Evolutionary conservation across 768 basidiomycete genomes (phyloP), one percentile per base, ranked within the genome.

Genomic region (Sistotremastrum niveocremeum): DNA sequence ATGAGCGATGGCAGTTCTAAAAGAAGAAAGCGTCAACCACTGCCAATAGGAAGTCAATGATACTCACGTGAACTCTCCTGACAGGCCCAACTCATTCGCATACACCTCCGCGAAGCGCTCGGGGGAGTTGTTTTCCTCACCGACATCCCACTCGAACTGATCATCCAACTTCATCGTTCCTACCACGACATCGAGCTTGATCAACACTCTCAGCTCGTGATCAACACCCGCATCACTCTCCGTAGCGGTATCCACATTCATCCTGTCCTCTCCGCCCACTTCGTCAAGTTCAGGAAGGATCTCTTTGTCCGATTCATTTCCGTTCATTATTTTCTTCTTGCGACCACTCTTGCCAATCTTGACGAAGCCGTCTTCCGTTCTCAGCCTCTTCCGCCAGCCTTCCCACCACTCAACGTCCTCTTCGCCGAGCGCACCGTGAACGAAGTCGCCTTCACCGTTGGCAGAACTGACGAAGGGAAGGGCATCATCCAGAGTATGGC

Each of bases 141-240:
- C 82, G 35, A 97, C 63, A 60, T 99, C 94, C 95, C 95, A 99
- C 60, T 98, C 95, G 57, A 98, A 94, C 57, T 91, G 85, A 62
- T 99, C 95, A 46, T 89, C 85, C 28, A 99, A 73, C 61, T 93
- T 91, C 67, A 91, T 77, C 5, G 82, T 79, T 28, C 89, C 94
- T 46, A 93, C 82, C 46, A 90, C 87, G 63, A 98, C 89, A 63
- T 98, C 94, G 51, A 99, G 75, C 91, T 87, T 91, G 65, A 99
- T 81, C 47, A 89, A 57, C 51, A 99, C 86, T 46, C 95, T 70
- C 73, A 95, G 77, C 55, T 98, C 95, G 57, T 95, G 90, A 35
- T 76, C 70, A 59, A 77, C 68, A 46, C 64, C 66, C 47, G 71
- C 67, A 58, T 82, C 82, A 52, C 84, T 76, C 42, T 85, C 61